Conservation (phyloP, 192 early-diverging fungal genomes). For the Gigaspora rosea region DNA sequence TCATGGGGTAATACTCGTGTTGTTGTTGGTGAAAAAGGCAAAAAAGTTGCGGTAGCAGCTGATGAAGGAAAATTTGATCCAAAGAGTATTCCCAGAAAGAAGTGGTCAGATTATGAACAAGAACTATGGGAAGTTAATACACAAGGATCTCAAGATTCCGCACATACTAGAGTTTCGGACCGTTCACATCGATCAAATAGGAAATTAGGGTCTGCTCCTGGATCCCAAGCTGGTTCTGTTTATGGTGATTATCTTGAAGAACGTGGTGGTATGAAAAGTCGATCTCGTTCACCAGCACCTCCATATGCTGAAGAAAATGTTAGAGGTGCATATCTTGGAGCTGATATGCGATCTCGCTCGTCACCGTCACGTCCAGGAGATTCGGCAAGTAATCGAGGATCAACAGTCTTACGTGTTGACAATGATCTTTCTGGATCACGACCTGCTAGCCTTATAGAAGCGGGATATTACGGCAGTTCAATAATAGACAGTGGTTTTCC, state of each 20-base stretch:
- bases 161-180: constrained; percentile 47
- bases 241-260: constrained; percentile 37
- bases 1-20: constrained; percentile 99
- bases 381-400: not conserved
- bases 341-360: no score
- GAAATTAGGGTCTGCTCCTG: constrained; percentile 22
- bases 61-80: constrained; percentile 80
- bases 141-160: constrained; percentile 54
- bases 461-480: not conserved
- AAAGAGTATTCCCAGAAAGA: constrained; percentile 72
- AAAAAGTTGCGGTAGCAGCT: constrained; percentile 56
- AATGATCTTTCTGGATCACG: constrained; percentile 19
- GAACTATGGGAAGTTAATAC: constrained; percentile 67
- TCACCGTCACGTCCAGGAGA: no score
- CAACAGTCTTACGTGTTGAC: not conserved
- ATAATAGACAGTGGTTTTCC: constrained; percentile 36
- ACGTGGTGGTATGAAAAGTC: constrained; percentile 16
- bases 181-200: constrained; percentile 33
- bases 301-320: constrained; percentile 28
- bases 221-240: constrained; percentile 45
- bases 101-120: constrained; percentile 82
- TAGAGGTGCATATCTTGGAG: not conserved
- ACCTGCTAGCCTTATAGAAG: constrained; percentile 12
- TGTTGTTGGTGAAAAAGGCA: constrained; percentile 86
- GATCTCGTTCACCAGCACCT: constrained; percentile 44